phyloP scores from a whole-genome alignment of 73 alveolate species.

The Breviolum minutum region DNA sequence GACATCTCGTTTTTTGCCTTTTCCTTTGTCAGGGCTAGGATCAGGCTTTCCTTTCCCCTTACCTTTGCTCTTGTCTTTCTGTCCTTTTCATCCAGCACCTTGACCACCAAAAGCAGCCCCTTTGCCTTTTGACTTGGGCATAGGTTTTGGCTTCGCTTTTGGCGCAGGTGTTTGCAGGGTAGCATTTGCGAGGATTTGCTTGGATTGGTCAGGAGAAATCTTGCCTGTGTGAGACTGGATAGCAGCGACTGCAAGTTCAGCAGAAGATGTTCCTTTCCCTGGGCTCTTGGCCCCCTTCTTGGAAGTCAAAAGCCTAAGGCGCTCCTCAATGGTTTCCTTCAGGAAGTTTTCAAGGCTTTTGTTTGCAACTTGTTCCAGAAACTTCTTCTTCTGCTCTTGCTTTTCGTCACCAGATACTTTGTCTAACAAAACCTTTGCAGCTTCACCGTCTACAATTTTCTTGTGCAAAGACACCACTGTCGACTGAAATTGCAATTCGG shows the following conservation, averaged over 20 bases:
- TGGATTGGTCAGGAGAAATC: not conserved
- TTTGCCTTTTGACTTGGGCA: too few relatives aligned
- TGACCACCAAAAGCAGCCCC: too few relatives aligned
- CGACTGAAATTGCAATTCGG: not conserved
- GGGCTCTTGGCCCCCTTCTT: not conserved
- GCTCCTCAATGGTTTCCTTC: not conserved
- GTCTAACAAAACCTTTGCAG: not conserved
- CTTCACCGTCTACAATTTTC: not conserved
- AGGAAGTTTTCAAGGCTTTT: not conserved
- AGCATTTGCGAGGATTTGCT: not conserved
- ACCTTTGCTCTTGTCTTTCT: too few relatives aligned
- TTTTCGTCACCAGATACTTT: not conserved
- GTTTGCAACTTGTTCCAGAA: not conserved
- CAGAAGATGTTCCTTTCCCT: not conserved
- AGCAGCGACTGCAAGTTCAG: not conserved
- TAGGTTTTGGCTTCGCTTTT: too few relatives aligned
- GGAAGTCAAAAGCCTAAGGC: not conserved
- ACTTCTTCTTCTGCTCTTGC: not conserved
- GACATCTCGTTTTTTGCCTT: too few relatives aligned
- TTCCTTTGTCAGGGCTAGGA: too few relatives aligned
- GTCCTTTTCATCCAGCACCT: too few relatives aligned
- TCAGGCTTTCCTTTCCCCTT: too few relatives aligned
- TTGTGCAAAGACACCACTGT: not conserved
- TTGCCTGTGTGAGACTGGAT: not conserved
- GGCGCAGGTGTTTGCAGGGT: too few relatives aligned